phyloP scores from a whole-genome alignment of 129 eudicot species.

The Tagetes erecta region DNA sequence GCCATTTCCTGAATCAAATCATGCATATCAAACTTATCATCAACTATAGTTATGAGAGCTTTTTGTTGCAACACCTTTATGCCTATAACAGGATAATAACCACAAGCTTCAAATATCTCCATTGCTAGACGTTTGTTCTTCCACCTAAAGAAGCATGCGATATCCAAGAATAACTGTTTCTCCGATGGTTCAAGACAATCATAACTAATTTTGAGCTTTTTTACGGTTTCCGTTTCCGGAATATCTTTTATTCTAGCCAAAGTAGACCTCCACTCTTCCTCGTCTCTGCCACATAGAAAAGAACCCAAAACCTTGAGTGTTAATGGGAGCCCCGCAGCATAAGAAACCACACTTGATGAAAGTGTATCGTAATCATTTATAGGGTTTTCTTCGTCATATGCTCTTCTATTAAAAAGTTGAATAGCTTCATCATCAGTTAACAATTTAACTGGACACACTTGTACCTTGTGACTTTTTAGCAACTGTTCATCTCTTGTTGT shows the following conservation, averaged over 20 bases:
- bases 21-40: not conserved
- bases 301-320: not conserved
- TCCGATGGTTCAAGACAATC: not conserved
- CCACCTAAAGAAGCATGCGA: not conserved
- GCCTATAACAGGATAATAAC: not conserved
- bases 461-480: not conserved
- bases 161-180: not conserved
- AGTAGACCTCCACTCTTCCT: not conserved
- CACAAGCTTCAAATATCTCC: not conserved
- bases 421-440: constrained; percentile 5
- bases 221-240: not conserved
- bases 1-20: not conserved
- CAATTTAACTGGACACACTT: not conserved
- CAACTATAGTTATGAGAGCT: not conserved
- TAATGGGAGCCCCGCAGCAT: not conserved
- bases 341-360: not conserved
- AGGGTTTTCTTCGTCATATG: not conserved
- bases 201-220: constrained; percentile 6
- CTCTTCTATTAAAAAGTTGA: not conserved
- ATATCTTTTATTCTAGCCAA: not conserved
- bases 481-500: not conserved
- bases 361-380: not conserved
- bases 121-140: not conserved
- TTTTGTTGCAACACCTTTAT: not conserved
- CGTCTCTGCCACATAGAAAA: not conserved